These are phyloP conservation scores for Chiua sp. DNA, from an alignment of 1,284 basidiomycete genomes.

Conservation along the genomic window DNA sequence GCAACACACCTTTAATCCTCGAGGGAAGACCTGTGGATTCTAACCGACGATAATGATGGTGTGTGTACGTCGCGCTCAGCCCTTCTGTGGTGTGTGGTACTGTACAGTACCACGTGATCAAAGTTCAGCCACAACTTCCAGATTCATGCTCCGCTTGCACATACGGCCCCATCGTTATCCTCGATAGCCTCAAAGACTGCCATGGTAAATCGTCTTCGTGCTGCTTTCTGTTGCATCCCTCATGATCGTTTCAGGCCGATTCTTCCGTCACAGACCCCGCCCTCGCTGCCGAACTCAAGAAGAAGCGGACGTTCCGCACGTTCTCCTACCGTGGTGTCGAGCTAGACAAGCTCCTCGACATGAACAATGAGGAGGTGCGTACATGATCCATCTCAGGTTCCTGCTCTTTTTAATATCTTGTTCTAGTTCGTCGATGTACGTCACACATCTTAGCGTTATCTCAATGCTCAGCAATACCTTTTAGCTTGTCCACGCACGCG, in stretches of 20 bases:
- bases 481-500: slow-evolving; percentile 97
- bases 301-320: slow-evolving; percentile 98
- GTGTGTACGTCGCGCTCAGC: slow-evolving; percentile 3
- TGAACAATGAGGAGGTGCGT: slow-evolving; percentile 92
- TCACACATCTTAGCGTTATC: slow-evolving; percentile 14
- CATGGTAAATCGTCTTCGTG: slow-evolving; percentile 56
- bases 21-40: slow-evolving; percentile 89
- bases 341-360: slow-evolving; percentile 96
- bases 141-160: slow-evolving; percentile 49
- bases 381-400: background rate
- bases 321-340: slow-evolving; percentile 99
- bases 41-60: slow-evolving; percentile 59
- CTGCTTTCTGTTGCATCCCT: background rate
- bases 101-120: slow-evolving; percentile 63
- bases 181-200: slow-evolving; percentile 42
- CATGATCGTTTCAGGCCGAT: slow-evolving; percentile 64
- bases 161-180: slow-evolving; percentile 18
- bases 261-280: slow-evolving; percentile 83
- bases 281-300: slow-evolving; percentile 94
- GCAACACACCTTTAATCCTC: slow-evolving; percentile 79
- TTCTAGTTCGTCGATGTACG: slow-evolving; percentile 77
- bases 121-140: slow-evolving; percentile 46
- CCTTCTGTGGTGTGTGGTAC: slow-evolving; percentile 39
- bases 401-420: background rate
- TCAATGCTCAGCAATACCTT: slow-evolving; percentile 16